These are phyloP conservation scores for Tolypocladium tropicale DNA, from an alignment of 2,329 filamentous ascomycete genomes.

Conservation along the genomic window DNA sequence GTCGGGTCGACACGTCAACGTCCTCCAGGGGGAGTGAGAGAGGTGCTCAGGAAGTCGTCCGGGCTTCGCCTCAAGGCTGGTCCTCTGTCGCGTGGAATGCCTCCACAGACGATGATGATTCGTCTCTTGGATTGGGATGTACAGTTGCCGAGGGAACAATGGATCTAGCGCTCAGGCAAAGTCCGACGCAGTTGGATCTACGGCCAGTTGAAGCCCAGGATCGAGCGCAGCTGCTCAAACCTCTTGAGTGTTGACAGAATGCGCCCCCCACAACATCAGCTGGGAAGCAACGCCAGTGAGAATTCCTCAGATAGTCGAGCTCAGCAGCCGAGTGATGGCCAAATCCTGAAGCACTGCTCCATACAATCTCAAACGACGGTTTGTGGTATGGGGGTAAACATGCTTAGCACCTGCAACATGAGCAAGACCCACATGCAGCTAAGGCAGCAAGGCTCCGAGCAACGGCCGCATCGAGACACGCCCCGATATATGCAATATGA, in stretches of 20 bases:
- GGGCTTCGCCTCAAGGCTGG: not conserved
- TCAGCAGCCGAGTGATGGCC: not conserved
- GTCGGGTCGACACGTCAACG: not conserved
- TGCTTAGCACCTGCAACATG: not conserved
- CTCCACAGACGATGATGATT: not conserved
- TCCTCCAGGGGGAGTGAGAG: not conserved
- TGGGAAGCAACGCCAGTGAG: not conserved
- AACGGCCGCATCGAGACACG: not conserved
- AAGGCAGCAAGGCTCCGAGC: not conserved
- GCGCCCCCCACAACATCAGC: not conserved
- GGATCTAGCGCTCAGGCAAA: not conserved
- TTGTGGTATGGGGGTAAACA: not conserved
- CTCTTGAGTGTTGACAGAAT: not conserved
- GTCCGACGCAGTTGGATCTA: not conserved
- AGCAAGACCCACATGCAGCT: not conserved
- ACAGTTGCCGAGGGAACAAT: not conserved
- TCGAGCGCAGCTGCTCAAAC: not conserved
- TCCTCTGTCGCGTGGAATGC: not conserved
- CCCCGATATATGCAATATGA: slow-evolving; percentile 4
- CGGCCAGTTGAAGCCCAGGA: too few relatives aligned
- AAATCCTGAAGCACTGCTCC: not conserved
- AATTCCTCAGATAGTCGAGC: not conserved
- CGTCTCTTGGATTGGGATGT: not conserved
- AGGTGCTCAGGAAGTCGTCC: too few relatives aligned
- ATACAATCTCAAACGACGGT: not conserved